phyloP scores from a whole-genome alignment of 352 stramenopile species.

The Phytophthora citrophthora region DNA sequence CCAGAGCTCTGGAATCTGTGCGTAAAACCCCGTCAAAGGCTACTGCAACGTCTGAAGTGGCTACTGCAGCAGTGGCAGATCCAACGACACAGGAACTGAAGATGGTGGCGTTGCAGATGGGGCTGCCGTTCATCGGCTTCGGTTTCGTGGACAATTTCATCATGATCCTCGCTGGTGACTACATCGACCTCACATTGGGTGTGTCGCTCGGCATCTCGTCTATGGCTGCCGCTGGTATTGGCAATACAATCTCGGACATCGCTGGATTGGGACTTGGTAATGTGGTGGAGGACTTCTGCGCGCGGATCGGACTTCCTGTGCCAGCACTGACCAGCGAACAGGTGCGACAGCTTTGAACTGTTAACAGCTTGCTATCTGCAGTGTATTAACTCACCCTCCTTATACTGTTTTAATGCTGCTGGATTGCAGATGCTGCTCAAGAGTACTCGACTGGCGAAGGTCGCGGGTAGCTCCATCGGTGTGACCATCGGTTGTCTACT shows the following conservation, averaged over 20 bases:
- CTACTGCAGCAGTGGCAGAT: constrained; percentile 4
- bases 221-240: constrained; percentile 85
- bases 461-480: constrained; percentile 66
- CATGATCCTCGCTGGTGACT: constrained; percentile 91
- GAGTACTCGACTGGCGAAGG: constrained; percentile 70
- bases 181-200: constrained; percentile 86
- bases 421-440: constrained; percentile 62
- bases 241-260: constrained; percentile 87
- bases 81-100: constrained; percentile 65
- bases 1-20: constrained; percentile 45
- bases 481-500: constrained; percentile 81
- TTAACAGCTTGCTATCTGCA: not conserved
- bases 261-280: constrained; percentile 73
- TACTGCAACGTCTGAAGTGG: not conserved
- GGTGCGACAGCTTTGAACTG: constrained; percentile 26
- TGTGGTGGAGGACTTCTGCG: constrained; percentile 82
- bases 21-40: constrained; percentile 5
- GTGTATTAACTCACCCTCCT: not conserved
- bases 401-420: not conserved
- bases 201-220: constrained; percentile 88
- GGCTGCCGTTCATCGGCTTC: constrained; percentile 96
- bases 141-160: constrained; percentile 98
- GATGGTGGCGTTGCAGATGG: constrained; percentile 68
- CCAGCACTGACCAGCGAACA: constrained; percentile 68
- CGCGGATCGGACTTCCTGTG: constrained; percentile 63